Conservation (phyloP, 768 basidiomycete genomes). For the Mycena maculata region DNA sequence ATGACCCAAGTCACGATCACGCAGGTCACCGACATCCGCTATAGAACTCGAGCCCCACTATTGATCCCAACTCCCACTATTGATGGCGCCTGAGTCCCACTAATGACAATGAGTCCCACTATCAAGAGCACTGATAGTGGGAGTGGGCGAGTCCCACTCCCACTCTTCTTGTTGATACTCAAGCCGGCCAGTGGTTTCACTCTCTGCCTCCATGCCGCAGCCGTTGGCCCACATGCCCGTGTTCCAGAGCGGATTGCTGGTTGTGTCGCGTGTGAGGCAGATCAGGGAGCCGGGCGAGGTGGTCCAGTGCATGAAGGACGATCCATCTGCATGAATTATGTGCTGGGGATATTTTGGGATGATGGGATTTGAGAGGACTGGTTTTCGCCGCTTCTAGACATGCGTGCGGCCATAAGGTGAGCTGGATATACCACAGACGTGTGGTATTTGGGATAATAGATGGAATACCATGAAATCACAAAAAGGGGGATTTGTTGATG, state of each 20-base stretch:
- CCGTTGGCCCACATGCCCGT: constrained; percentile 66
- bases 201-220: constrained; percentile 72
- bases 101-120: no score
- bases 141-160: no score
- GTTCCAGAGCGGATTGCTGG: constrained; percentile 91
- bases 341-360: constrained; percentile 89
- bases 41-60: no score
- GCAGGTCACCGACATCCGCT: no score
- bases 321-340: constrained; percentile 89
- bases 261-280: constrained; percentile 86
- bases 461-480: background rate
- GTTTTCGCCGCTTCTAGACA: constrained; percentile 77
- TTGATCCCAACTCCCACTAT: no score
- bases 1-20: no score
- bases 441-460: constrained; percentile 27
- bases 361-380: constrained; percentile 81
- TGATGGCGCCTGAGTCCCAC: no score
- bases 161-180: no score
- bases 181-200: constrained; percentile 77
- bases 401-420: constrained; percentile 90
- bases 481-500: background rate
- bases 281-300: constrained; percentile 86
- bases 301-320: constrained; percentile 88
- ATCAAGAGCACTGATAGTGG: no score
- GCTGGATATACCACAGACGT: constrained; percentile 63